Evolutionary conservation across 1,139 yeast genomes (phyloP), one percentile per base, ranked within the genome.

Genomic region (Saccharomycopsis hybrid): DNA sequence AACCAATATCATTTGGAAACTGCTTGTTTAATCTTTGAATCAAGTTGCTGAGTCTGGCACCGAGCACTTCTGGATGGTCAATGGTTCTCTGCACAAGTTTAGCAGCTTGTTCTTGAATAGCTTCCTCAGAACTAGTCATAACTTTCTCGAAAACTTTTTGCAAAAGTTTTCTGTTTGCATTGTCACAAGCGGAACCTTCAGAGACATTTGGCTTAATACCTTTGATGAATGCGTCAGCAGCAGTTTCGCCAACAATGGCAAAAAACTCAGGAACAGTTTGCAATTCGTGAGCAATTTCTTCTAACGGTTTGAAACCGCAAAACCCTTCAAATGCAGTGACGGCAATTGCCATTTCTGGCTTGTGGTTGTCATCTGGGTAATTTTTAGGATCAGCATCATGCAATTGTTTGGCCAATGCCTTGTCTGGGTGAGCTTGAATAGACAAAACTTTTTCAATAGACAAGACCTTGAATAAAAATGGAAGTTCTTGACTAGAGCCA

Each of bases 331-430:
- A 92, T 55, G 80, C 87, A 24, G 97, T 90, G 50, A 92, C 81
- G 8, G 98, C 98, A 65, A 92, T 81, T 49, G 98, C 97, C 97
- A 92, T 94, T 68, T 92, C 99, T 27, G 99, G 99, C 73, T 92
- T 92, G 70, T 92, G 99, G 72, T 92, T 92, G 65, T 82, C 95
- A 69, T 92, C 99, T 3, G 97, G 98, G 66, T 94, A 92, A 69
- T 92, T 86, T 60, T 82, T 81, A 50, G 98, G 97, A 69, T 92
- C 97, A 33, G 74, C 69, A 11, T 77, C 75, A 63, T 85, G 96
- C 61, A 92, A 74, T 57, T 78, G 78, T 43, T 77, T 80, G 39
- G 86, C 99, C 52, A 92, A 73, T 31, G 73, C 68, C 70, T 92
- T 92, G 69, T 92, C 97, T 31, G 99, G 99, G 63, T 92, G 99